phyloP scores from a whole-genome alignment of 495 filamentous ascomycete species.

The Talaromyces trachyspermus region DNA sequence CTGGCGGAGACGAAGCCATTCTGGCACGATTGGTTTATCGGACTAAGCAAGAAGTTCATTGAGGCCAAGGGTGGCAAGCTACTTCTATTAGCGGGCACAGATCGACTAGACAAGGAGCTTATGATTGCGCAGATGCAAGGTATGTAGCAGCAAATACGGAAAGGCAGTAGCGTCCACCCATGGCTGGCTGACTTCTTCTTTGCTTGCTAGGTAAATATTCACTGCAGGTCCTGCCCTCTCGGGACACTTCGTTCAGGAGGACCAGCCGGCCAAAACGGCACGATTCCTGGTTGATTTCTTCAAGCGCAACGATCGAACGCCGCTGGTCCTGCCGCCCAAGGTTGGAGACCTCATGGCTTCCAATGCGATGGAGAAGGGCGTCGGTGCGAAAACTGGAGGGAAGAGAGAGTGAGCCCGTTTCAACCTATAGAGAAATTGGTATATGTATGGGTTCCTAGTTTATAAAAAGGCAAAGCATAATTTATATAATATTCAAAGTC shows the following conservation, averaged over 20 bases:
- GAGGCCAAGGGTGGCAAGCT: constrained; percentile 78
- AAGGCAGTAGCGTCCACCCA: neutral
- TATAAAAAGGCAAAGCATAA: no score
- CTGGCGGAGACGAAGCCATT: constrained; percentile 78
- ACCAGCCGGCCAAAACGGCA: constrained; percentile 83
- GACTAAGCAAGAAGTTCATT: constrained; percentile 84
- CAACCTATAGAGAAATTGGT: no score
- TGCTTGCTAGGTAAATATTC: constrained; percentile 75
- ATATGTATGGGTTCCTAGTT: no score
- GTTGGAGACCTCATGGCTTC: constrained; percentile 55
- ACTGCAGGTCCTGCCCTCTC: constrained; percentile 91
- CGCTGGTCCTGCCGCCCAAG: constrained; percentile 84
- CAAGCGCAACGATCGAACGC: constrained; percentile 76
- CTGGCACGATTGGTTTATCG: constrained; percentile 91
- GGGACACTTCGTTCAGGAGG: constrained; percentile 95
- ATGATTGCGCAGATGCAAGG: constrained; percentile 99
- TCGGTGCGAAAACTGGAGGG: neutral
- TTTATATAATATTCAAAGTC: no score
- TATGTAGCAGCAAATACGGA: constrained; percentile 13
- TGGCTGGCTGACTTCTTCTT: neutral
- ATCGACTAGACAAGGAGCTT: constrained; percentile 86
- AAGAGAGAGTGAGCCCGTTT: constrained; percentile 2
- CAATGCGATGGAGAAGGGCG: constrained; percentile 35
- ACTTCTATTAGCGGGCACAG: constrained; percentile 85
- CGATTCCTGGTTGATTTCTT: constrained; percentile 82